Conservation (phyloP, 768 basidiomycete species). For the Scleroderma citrinum region DNA sequence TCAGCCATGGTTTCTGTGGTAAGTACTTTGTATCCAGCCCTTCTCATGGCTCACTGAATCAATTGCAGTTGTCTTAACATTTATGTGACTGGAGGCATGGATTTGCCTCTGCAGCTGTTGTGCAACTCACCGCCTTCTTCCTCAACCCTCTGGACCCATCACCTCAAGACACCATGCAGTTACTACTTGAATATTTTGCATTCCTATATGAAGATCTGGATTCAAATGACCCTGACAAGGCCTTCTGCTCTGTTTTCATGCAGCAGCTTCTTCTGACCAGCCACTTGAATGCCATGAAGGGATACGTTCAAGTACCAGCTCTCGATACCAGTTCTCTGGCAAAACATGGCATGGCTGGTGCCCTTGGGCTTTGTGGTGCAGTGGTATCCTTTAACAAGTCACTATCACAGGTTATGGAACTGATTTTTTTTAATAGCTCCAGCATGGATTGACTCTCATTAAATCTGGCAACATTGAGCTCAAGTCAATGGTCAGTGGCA, state of each 20-base stretch:
- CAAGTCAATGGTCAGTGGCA: background rate
- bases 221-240: background rate
- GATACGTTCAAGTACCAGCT: background rate
- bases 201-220: slow-evolving; percentile 1
- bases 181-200: background rate
- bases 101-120: background rate
- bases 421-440: background rate
- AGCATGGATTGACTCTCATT: background rate
- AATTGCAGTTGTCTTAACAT: background rate
- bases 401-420: background rate
- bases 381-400: background rate
- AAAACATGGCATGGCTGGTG: background rate
- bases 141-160: background rate
- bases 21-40: background rate
- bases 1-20: background rate
- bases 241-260: background rate
- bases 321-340: background rate
- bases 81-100: background rate
- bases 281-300: slow-evolving; percentile 1
- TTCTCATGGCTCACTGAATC: background rate
- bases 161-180: background rate
- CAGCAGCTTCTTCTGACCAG: background rate
- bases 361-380: background rate
- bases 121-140: background rate
- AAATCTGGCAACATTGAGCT: background rate